Evolutionary conservation across 345 rosid genomes (phyloP).

Genomic region (Moricandia arvensis): DNA sequence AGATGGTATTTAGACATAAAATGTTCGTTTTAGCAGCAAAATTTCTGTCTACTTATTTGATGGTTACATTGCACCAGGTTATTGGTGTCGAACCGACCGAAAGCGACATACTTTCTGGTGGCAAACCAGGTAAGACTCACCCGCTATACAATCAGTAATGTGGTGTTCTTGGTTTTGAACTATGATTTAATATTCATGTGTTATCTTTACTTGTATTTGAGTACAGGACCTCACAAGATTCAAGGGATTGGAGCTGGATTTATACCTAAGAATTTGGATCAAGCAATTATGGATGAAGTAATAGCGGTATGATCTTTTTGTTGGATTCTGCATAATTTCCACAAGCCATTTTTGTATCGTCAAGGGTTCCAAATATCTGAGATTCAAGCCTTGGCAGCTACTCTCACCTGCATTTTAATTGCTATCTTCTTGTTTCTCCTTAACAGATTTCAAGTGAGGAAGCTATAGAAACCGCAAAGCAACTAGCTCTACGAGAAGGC

Average conservation of each 20-base stretch:
- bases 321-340: not conserved
- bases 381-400: not conserved
- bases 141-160: not conserved
- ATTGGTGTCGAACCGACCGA: constrained; percentile 85
- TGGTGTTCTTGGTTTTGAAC: not conserved
- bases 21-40: no score
- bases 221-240: not conserved
- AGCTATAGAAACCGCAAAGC: no score
- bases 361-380: no score
- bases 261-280: no score
- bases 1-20: constrained; percentile 3
- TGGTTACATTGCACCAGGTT: constrained; percentile 48
- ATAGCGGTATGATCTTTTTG: not conserved
- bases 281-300: no score
- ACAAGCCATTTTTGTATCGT: no score
- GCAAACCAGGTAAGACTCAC: constrained; percentile 64
- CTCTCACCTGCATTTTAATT: not conserved
- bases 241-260: no score
- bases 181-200: not conserved
- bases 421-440: not conserved
- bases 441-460: no score
- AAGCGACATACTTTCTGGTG: constrained; percentile 81
- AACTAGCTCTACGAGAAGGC: no score
- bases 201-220: not conserved
- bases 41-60: constrained; percentile 2